phyloP scores from a whole-genome alignment of 208 protist species.

The Trypanosoma brucei region DNA sequence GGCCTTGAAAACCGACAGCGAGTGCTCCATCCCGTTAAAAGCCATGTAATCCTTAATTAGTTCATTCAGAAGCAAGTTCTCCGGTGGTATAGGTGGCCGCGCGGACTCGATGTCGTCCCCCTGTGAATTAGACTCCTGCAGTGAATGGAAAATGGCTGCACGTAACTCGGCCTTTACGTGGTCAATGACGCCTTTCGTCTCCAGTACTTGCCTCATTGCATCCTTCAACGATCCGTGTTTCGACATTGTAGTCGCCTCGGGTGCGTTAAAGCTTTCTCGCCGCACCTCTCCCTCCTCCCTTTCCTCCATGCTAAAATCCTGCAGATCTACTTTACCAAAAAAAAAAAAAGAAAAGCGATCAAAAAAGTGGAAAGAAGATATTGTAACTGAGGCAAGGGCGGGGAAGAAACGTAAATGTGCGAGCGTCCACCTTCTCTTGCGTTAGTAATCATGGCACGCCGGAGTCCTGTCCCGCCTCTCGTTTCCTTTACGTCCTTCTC shows the following conservation, averaged over 20 bases:
- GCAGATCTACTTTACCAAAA: too few relatives aligned
- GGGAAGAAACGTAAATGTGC: too few relatives aligned
- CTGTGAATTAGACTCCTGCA: constrained; percentile 43
- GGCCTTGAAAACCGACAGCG: constrained; percentile 78
- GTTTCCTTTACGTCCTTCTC: too few relatives aligned
- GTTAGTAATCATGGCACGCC: too few relatives aligned
- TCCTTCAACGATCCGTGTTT: constrained; percentile 75
- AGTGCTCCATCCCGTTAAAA: constrained; percentile 90
- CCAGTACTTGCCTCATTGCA: constrained; percentile 83
- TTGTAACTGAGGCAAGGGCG: too few relatives aligned
- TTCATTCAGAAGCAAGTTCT: constrained; percentile 92
- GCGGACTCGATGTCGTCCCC: constrained; percentile 4
- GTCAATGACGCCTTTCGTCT: constrained; percentile 78
- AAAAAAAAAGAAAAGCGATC: too few relatives aligned
- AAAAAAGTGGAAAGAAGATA: too few relatives aligned
- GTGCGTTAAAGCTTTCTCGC: constrained; percentile 15
- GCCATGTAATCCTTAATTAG: constrained; percentile 92
- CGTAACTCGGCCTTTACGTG: constrained; percentile 86
- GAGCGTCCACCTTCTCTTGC: too few relatives aligned
- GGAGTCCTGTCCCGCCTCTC: too few relatives aligned
- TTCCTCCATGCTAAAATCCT: constrained; percentile 2
- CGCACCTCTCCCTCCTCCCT: neutral
- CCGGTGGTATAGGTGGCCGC: constrained; percentile 63
- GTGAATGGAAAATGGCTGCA: constrained; percentile 81
- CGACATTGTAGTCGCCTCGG: constrained; percentile 20